Evolutionary conservation across 176 grass and related monocot species (phyloP), one percentile per base, ranked within the genome.

Genomic region (Aegilops bicornis): DNA sequence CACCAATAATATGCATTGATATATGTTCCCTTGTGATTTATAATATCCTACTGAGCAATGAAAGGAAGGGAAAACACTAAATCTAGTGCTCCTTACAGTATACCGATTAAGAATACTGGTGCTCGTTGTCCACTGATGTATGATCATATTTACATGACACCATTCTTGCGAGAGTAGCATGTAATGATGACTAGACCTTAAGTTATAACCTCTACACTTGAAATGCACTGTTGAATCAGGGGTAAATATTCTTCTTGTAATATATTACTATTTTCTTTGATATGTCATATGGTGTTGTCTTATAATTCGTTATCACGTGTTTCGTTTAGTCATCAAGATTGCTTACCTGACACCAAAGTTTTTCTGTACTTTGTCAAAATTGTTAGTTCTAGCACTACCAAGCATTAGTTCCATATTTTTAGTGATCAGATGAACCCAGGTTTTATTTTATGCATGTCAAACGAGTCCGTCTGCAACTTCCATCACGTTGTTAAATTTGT

Each of bases 201-300:
- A 37, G 29, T 39, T 82, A 30, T 86, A 69, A 24, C 63, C 72
- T 72, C 50, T 32, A 79, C 39, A 40, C 37, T 82, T 81, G 24
- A 47, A 81, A 31, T 83, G 84, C 77, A 79, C 52, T 82, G 60
- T 50, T 63, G 40, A 78, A 78, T 59, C 31, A 82, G 13, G 43
- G 27, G 27, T 61, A 63, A 71, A 64, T 79, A 54, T 58, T 61
- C 12, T 56, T 88, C 36, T 81, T 65, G 24, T 39, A 32, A 47
- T 79, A 77, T 24, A 15, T 86, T 86, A 14, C 13, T 77, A 4
- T 63, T 74, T 71, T 14, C 10, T 12, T 84, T 36, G 27, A 8
- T 83, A 32, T 68, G 82, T 29, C 61, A 60, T 79, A 30, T 37
- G 23, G 74, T 73, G 5, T 72, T 72, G 22, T 73, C 11, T 61